Evolutionary conservation across 2,329 filamentous ascomycete species (phyloP).

Genomic region (Alternaria infectoria): DNA sequence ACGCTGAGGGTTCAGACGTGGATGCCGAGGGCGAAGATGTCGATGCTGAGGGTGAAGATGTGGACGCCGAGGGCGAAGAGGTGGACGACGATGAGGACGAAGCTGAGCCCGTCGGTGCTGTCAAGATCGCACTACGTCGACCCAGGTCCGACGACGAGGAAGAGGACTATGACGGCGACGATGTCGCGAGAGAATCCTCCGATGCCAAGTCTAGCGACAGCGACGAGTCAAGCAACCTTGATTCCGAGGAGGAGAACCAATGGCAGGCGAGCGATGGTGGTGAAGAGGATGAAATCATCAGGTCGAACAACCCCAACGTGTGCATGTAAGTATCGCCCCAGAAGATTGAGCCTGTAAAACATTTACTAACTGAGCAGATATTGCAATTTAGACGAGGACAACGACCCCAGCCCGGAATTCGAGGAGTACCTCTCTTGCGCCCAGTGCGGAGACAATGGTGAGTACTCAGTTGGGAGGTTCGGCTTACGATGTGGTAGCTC

Average conservation of each 20-base stretch:
- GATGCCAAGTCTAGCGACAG: conserved; percentile 48
- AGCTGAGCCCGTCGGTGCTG: conserved; percentile 52
- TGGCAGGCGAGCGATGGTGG: conserved; percentile 61
- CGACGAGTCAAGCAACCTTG: conserved; percentile 48
- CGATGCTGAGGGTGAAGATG: conserved; percentile 53
- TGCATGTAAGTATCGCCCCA: conserved; percentile 65
- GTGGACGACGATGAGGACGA: conserved; percentile 61
- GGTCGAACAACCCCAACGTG: conserved; percentile 58
- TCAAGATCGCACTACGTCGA: conserved; percentile 48
- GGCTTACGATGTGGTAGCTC: conserved; percentile 43
- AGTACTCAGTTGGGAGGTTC: conserved; percentile 49
- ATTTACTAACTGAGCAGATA: conserved; percentile 63
- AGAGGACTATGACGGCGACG: conserved; percentile 48
- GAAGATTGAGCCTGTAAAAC: not conserved
- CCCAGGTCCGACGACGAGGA: conserved; percentile 48
- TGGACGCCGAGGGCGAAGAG: conserved; percentile 52
- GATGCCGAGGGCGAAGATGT: conserved; percentile 58
- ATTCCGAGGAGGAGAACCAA: conserved; percentile 64
- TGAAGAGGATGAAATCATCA: conserved; percentile 63
- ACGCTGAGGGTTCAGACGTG: conserved; percentile 52
- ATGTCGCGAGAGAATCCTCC: conserved; percentile 46
- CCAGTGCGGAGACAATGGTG: conserved; percentile 83
- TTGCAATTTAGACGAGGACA: conserved; percentile 81
- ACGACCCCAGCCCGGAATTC: conserved; percentile 81
- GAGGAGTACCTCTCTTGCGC: conserved; percentile 79